Conservation (phyloP, 352 stramenopile genomes). For the Phytophthora parvispora region DNA sequence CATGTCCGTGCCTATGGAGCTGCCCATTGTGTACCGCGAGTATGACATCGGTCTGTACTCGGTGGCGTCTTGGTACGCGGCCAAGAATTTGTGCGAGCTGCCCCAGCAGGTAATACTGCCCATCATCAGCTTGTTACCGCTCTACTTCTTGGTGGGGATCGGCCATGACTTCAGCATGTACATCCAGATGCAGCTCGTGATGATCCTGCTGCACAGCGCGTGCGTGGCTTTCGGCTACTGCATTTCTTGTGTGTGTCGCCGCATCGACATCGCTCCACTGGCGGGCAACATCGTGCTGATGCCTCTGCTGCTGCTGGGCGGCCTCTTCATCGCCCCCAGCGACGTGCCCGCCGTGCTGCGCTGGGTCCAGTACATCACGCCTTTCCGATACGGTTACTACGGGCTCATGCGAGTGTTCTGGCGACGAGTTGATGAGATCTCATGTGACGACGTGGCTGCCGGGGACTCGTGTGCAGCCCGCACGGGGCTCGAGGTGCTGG, state of each 20-base stretch:
- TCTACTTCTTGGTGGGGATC: constrained; percentile 64
- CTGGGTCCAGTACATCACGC: constrained; percentile 64
- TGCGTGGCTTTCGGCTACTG: constrained; percentile 56
- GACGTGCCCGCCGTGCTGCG: constrained; percentile 48
- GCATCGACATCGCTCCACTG: constrained; percentile 52
- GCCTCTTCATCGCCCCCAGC: constrained; percentile 53
- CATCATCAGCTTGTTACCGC: constrained; percentile 47
- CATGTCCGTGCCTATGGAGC: constrained; percentile 53
- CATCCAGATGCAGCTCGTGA: constrained; percentile 49
- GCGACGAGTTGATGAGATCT: constrained; percentile 38
- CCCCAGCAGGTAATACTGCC: constrained; percentile 57
- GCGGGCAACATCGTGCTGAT: constrained; percentile 47
- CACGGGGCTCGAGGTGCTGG: constrained; percentile 43
- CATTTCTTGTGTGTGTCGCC: constrained; percentile 50
- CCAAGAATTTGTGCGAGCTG: constrained; percentile 71
- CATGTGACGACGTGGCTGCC: constrained; percentile 32
- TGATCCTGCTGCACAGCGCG: constrained; percentile 48
- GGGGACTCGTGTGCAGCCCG: constrained; percentile 30
- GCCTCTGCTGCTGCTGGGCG: constrained; percentile 57
- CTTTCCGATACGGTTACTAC: constrained; percentile 61
- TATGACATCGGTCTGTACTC: constrained; percentile 58
- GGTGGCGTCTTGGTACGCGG: constrained; percentile 52
- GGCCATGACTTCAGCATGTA: constrained; percentile 47
- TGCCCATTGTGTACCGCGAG: constrained; percentile 63
- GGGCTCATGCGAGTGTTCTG: constrained; percentile 61